Percentiles rank a stretch among this genome's conserved stretches.
These are phyloP conservation scores for Chlorella sorokiniana DNA, from an alignment of 139 green algal species.

Conservation along the genomic window DNA sequence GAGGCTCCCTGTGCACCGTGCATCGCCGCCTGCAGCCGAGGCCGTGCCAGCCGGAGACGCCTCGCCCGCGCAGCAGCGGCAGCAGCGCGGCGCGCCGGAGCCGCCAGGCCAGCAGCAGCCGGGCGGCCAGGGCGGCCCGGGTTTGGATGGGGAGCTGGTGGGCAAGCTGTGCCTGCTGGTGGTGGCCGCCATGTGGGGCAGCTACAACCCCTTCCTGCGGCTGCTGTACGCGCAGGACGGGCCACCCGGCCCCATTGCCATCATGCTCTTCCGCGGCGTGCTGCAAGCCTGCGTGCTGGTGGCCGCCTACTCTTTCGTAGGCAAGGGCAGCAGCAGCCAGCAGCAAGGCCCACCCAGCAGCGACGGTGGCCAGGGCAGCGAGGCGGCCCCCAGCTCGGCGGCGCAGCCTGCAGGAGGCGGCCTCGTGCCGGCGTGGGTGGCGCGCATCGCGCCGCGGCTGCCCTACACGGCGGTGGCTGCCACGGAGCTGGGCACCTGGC, in stretches of 20 bases:
- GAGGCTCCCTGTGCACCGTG: background rate
- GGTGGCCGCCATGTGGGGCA: constrained; percentile 31
- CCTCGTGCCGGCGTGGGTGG: constrained; percentile 22
- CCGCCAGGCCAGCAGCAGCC: background rate
- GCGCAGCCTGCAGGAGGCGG: no score
- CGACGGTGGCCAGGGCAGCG: constrained; percentile 6
- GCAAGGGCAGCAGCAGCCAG: background rate
- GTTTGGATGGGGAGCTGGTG: background rate
- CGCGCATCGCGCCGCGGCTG: background rate
- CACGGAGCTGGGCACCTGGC: constrained; percentile 13
- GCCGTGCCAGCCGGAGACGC: background rate
- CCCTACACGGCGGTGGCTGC: constrained; percentile 8
- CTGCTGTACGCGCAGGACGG: constrained; percentile 25
- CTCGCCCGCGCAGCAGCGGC: background rate
- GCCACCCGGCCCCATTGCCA: constrained; percentile 14
- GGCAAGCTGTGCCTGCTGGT: constrained; percentile 35
- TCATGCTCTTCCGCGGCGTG: constrained; percentile 35
- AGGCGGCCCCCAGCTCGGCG: constrained; percentile 5
- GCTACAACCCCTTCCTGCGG: constrained; percentile 36
- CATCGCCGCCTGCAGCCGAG: background rate
- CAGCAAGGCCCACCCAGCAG: background rate
- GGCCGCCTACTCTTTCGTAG: background rate
- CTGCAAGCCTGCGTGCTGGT: constrained; percentile 32
- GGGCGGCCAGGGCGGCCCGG: background rate
- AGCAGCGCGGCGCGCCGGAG: background rate